Conservation (phyloP, 352 stramenopile species). For the Phytophthora parvispora region DNA sequence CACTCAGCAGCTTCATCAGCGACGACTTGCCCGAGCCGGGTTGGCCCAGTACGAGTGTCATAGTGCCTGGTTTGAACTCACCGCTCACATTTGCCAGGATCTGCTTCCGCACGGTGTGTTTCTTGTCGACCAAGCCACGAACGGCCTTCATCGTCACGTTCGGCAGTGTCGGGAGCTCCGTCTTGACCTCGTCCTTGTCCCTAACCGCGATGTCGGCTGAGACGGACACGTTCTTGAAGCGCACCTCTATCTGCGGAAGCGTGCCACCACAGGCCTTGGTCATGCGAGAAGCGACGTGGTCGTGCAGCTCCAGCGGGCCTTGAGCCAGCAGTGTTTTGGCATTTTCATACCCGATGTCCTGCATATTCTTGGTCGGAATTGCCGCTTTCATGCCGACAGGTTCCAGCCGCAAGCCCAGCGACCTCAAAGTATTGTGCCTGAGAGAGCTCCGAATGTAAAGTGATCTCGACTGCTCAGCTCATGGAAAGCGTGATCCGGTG, state of each 20-base stretch:
- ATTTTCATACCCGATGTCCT: constrained; percentile 5
- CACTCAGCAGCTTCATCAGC: constrained; percentile 30
- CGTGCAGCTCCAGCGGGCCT: constrained; percentile 12
- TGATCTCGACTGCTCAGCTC: constrained; percentile 8
- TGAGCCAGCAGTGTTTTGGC: constrained; percentile 4
- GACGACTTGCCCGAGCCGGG: constrained; percentile 25
- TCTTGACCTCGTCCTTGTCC: constrained; percentile 12
- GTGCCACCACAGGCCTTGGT: constrained; percentile 2
- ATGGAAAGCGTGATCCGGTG: too few species aligned
- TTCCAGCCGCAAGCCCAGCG: too few species aligned
- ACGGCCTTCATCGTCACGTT: constrained; percentile 6
- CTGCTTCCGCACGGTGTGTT: constrained; percentile 10
- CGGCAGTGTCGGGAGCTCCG: constrained; percentile 8
- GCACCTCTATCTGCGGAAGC: constrained; percentile 6
- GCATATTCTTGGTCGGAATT: too few species aligned
- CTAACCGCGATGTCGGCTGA: constrained; percentile 13
- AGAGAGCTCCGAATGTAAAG: neutral
- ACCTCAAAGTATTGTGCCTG: neutral
- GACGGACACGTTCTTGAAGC: constrained; percentile 13
- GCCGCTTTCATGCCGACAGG: neutral
- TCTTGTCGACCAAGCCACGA: neutral
- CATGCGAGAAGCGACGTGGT: constrained; percentile 13
- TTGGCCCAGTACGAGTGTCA: constrained; percentile 22
- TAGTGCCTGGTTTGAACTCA: constrained; percentile 18
- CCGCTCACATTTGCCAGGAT: constrained; percentile 16